Evolutionary conservation across 2,329 filamentous ascomycete genomes (phyloP), one percentile per base, ranked within the genome.

Genomic region (Chalara sp.): DNA sequence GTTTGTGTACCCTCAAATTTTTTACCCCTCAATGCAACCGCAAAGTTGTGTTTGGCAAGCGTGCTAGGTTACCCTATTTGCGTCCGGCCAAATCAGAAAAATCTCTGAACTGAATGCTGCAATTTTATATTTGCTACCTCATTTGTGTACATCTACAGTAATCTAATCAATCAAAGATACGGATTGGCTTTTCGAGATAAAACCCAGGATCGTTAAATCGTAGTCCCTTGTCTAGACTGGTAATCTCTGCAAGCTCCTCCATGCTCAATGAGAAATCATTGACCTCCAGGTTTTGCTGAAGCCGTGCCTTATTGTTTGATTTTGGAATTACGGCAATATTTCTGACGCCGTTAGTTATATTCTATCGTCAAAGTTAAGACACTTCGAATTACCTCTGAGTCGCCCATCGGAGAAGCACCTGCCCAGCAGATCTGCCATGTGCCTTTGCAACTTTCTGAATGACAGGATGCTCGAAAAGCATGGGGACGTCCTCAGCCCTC

Each of bases 401-500:
- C 21, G 87, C 81, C 89, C 89, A 95, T 60, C 89, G 79, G 58
- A 95, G 76, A 56, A 95, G 77, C 30, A 95, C 76, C 78, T 95
- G 89, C 13, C 86, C 84, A 7, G 87, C 76, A n/a, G 81, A 80
- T 74, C 84, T 87, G 65, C 72, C 72, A 65, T 87, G 74, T 73
- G 86, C 88, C 61, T 75, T 67, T 32, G 87, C 83, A 56, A 89
- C 76, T 47, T 61, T 66, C 62, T 77, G 81, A 69, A 93, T 76
- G 49, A 75, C 69, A 31, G 77, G 69, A 67, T 87, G 76, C 64
- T 89, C 76, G 66, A 93, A 84, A 53, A 93, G 76, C 50, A 85
- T 78, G 13, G 80, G 74, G 13, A 81, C 75, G 58, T 78, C 75
- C 56, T 76, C 70, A 35, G 85, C 84, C 56, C 80, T 72, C 68